Evolutionary conservation across 306 rosid genomes (phyloP).

Genomic region (Cyamopsis tetragonoloba): DNA sequence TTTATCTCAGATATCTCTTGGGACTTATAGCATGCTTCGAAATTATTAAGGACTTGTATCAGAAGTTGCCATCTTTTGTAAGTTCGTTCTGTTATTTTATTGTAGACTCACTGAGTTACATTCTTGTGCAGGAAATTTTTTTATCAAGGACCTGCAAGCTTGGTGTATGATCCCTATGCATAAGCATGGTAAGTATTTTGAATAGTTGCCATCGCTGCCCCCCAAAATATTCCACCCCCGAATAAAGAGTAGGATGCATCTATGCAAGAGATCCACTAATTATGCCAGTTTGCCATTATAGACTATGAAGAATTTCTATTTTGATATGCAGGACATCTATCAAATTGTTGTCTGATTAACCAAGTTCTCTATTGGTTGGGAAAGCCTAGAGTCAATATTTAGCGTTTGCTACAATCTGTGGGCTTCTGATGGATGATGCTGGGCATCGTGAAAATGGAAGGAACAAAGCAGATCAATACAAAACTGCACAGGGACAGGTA

Average conservation of each 20-base stretch:
- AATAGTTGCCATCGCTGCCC: neutral
- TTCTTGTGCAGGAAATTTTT: constrained; percentile 25
- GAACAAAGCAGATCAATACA: constrained; percentile 82
- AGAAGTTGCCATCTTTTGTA: neutral
- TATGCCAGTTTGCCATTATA: neutral
- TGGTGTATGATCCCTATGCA: neutral
- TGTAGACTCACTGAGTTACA: neutral
- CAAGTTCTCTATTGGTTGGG: constrained; percentile 14
- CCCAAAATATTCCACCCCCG: neutral
- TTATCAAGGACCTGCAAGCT: constrained; percentile 1
- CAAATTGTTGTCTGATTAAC: constrained; percentile 21
- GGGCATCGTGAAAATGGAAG: constrained; percentile 93
- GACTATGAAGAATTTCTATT: constrained; percentile 15
- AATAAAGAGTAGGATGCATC: neutral
- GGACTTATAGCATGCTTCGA: neutral
- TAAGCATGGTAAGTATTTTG: constrained; percentile 29
- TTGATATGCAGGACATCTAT: constrained; percentile 31
- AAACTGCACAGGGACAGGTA: constrained; percentile 96
- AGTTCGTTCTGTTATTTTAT: neutral
- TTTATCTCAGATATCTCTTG: neutral
- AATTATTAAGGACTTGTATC: neutral
- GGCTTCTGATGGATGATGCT: constrained; percentile 74
- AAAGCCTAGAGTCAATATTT: constrained; percentile 24
- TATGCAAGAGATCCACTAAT: neutral
- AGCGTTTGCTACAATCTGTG: constrained; percentile 29